phyloP scores from a whole-genome alignment of 2,329 filamentous ascomycete genomes.

The Fusarium continuum region DNA sequence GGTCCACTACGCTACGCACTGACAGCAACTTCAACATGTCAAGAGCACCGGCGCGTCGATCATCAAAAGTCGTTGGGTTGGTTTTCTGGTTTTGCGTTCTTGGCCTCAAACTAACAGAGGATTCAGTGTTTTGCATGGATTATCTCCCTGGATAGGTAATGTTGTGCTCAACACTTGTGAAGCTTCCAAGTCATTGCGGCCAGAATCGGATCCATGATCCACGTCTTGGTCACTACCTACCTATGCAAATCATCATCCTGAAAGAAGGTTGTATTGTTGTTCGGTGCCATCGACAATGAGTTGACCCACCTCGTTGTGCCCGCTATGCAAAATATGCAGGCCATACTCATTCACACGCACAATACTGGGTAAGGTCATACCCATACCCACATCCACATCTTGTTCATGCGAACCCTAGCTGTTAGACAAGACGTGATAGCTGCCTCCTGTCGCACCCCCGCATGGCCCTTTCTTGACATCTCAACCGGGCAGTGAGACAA shows the following conservation, averaged over 20 bases:
- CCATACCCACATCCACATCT: slow-evolving; percentile 24
- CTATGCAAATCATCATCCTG: slow-evolving; percentile 32
- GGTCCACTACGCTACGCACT: slow-evolving; percentile 14
- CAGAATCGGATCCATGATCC: neutral
- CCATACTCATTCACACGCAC: slow-evolving; percentile 14
- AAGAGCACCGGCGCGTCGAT: neutral
- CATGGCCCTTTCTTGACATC: slow-evolving; percentile 38
- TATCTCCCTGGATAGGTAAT: neutral
- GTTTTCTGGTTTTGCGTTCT: neutral
- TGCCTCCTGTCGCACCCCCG: slow-evolving; percentile 33
- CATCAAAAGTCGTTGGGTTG: neutral
- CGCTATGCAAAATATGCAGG: slow-evolving; percentile 29
- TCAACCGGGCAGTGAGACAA: slow-evolving; percentile 39
- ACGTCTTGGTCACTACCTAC: neutral
- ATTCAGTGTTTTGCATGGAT: neutral
- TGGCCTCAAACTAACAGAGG: neutral
- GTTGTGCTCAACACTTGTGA: neutral
- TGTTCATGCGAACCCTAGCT: slow-evolving; percentile 40
- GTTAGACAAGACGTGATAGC: slow-evolving; percentile 18
- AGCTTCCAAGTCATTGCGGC: neutral
- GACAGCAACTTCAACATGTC: slow-evolving; percentile 8
- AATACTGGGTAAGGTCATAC: slow-evolving; percentile 23
- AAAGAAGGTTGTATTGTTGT: slow-evolving; percentile 19
- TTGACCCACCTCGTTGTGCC: slow-evolving; percentile 32
- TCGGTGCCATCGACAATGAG: slow-evolving; percentile 20